Conservation (phyloP, 2,329 filamentous ascomycete species). For the Phialocephala subalpina region DNA sequence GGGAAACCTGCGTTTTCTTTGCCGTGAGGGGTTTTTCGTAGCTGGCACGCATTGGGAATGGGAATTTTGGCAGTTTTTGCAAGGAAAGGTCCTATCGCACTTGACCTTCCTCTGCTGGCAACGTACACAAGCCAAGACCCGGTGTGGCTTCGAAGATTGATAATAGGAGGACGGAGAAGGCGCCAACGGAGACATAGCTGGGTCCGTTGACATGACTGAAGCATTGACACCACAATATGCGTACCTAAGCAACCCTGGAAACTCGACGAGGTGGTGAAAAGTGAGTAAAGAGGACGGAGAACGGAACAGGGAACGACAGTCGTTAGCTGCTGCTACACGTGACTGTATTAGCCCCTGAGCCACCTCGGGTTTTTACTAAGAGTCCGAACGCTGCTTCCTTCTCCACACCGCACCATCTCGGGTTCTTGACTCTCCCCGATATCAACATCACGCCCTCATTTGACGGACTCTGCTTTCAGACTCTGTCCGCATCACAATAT, state of each 20-base stretch:
- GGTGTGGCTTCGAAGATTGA: constrained; percentile 32
- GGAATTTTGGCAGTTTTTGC: constrained; percentile 72
- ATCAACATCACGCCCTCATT: not conserved
- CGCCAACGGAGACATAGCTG: constrained; percentile 18
- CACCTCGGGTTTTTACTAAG: constrained; percentile 15
- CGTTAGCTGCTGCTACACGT: not conserved
- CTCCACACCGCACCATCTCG: not conserved
- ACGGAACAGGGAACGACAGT: not conserved
- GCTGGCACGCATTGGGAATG: constrained; percentile 67
- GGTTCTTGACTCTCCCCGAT: constrained; percentile 13
- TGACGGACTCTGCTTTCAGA: not conserved
- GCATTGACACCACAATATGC: not conserved
- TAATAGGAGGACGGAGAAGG: constrained; percentile 18
- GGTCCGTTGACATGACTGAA: constrained; percentile 7
- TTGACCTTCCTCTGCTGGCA: constrained; percentile 82
- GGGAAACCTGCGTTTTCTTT: constrained; percentile 60
- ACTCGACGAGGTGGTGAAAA: not conserved
- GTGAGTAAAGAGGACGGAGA: not conserved
- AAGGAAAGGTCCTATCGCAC: constrained; percentile 77
- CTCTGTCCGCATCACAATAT: constrained; percentile 2
- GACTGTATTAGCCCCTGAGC: not conserved
- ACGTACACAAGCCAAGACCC: constrained; percentile 65
- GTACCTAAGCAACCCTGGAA: not conserved
- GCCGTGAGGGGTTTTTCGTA: constrained; percentile 60
- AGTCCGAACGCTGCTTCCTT: not conserved